Evolutionary conservation across 1,139 yeast species (phyloP), one percentile per base, ranked within the genome.

Genomic region (Candida freyschussii): DNA sequence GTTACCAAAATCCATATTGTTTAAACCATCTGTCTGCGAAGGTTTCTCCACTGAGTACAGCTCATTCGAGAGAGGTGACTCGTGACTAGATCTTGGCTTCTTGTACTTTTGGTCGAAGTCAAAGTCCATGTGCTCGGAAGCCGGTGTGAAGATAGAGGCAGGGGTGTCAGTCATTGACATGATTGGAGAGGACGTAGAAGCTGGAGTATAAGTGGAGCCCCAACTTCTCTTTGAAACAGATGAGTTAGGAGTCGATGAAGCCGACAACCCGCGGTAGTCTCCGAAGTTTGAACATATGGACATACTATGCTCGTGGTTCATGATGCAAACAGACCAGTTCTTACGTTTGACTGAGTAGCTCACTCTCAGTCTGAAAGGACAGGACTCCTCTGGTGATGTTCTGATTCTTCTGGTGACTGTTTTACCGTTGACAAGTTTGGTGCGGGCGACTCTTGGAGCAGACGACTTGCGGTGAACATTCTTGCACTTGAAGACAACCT

Each of bases 351-450:
- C 55, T 1, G 82, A 74, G 45, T 63, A 78, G 42, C 81, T 78
- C 3, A 86, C 86, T 43, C 89, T 60, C 20, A 80, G 65, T 53
- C 83, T 67, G 52, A 80, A 80, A 2, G 87, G 86, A 52, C 91
- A 80, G 9, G 67, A 62, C 18, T 60, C 50, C 17, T 47, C 55
- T 7, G 48, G 48, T 3, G 41, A 30, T 4, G 43, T 34, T 39
- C 50, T 42, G 7, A 43, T 24, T 34, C 50, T 38, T 28, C 44
- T 50, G 12, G 40, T 36, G 28, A 30, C 34, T 13, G 26, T 22
- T 34, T 34, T 37, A 7, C 40, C 43, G 16, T 34, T 34, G 8
- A 24, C 29, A 8, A 32, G 19, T 22, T 36, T 35, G 10, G 40
- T 29, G 3, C 31, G 26, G 12, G 43, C 23, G 10, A 27, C 6